A percentile compares a stretch with the other conserved stretches of the same genome.
Evolutionary conservation across 2,329 filamentous ascomycete genomes (phyloP).

Genomic region (Aspergillus hiratsukae): DNA sequence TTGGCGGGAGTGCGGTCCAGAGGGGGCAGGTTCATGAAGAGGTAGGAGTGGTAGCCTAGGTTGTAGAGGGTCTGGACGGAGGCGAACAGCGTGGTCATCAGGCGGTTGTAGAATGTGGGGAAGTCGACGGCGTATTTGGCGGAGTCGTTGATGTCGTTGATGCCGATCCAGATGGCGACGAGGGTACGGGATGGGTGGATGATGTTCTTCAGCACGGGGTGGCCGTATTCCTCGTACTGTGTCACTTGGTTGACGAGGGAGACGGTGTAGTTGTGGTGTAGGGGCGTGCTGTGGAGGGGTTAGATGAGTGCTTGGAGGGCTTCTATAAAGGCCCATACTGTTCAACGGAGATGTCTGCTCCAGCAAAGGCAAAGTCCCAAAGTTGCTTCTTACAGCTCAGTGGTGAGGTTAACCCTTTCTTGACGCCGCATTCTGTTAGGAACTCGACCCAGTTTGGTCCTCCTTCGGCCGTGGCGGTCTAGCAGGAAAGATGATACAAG

Average conservation of each 20-base stretch:
- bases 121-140: constrained; percentile 43
- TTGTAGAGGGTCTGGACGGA: constrained; percentile 39
- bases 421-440: constrained; percentile 48
- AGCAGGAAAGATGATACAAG: constrained; percentile 5
- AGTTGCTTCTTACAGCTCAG: constrained; percentile 45
- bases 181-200: constrained; percentile 36
- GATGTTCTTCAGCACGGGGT: constrained; percentile 35
- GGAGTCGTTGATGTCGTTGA: constrained; percentile 55
- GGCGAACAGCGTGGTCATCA: constrained; percentile 41
- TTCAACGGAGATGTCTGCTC: constrained; percentile 46
- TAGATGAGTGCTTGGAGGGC: not conserved
- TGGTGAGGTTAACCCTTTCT: constrained; percentile 42
- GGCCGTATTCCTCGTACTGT: constrained; percentile 46
- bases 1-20: constrained; percentile 44
- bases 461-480: constrained; percentile 48
- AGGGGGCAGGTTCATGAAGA: constrained; percentile 52
- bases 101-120: constrained; percentile 41
- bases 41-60: constrained; percentile 43
- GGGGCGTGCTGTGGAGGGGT: constrained; percentile 35
- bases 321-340: constrained; percentile 23
- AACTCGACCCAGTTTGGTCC: constrained; percentile 55
- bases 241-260: constrained; percentile 48
- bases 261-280: constrained; percentile 50
- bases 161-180: constrained; percentile 52
- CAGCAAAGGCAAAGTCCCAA: constrained; percentile 56